Evolutionary conservation across 306 rosid genomes (phyloP), one percentile per base, ranked within the genome.

Genomic region (Quercus gilva): DNA sequence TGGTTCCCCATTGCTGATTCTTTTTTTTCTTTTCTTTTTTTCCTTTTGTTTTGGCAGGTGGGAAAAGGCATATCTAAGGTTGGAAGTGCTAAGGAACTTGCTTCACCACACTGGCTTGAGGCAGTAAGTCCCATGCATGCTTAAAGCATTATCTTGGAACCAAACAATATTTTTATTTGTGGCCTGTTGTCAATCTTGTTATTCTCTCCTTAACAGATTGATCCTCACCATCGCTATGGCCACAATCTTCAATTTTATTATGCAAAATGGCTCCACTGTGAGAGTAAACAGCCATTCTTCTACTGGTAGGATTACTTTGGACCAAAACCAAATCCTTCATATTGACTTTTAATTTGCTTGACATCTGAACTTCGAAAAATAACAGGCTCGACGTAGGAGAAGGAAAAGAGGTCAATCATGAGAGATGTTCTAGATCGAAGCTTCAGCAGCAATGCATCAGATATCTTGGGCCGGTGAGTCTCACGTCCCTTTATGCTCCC

Each of bases 201-300:
- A 45, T 23, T 74, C 43, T 63, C 78, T 74, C 75, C 23, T 21
- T 71, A 76, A 82, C 88, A 94, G 97, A 94, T 94, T 35, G 98
- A 94, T 84, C 98, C 98, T 52, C 84, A 97, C 19, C 98, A 94
- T 83, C 98, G 97, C 26, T 94, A 94, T 53, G 97, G 97, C 26
- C 98, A 94, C 51, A 94, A 94, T 74, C 97, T 94, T 85, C 98
- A 94, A 74, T 90, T 92, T 79, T 94, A 92, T 74, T 92, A 92
- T 49, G 88, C 83, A 25, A 79, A 80, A 64, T 94, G 97, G 98
- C 94, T 94, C 29, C 96, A 87, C 7, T 90, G 97, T 74, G 88
- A 92, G 45, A 92, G 96, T 75, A 81, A 80, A 58, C 90, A 92
- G 53, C 97, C 98, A 33, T 94, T 94, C 87, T 94, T 94, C 87